Evolutionary conservation across 768 basidiomycete species (phyloP).

Genomic region (Xerocomellus amylosporus): DNA sequence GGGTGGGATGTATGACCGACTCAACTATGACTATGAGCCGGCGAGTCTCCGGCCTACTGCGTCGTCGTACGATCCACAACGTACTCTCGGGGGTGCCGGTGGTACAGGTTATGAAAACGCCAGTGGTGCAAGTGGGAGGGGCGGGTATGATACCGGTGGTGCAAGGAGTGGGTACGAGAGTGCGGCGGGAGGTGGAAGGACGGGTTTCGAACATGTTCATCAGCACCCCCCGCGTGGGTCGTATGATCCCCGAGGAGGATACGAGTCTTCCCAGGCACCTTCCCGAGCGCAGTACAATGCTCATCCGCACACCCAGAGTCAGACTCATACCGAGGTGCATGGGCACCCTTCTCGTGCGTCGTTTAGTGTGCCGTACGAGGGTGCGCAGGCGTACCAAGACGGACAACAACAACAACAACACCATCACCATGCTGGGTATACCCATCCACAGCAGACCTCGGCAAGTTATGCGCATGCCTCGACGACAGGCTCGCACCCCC

Average conservation of each 20-base stretch:
- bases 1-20: slow-evolving; percentile 22
- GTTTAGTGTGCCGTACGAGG: slow-evolving; percentile 26
- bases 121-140: slow-evolving; percentile 16
- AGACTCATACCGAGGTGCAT: slow-evolving; percentile 21
- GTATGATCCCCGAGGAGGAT: slow-evolving; percentile 25
- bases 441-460: slow-evolving; percentile 21
- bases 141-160: slow-evolving; percentile 17
- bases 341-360: slow-evolving; percentile 16
- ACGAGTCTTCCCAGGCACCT: slow-evolving; percentile 25
- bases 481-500: slow-evolving; percentile 22
- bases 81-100: slow-evolving; percentile 7
- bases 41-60: slow-evolving; percentile 13
- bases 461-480: slow-evolving; percentile 18
- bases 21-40: slow-evolving; percentile 21
- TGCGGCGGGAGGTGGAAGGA: slow-evolving; percentile 12
- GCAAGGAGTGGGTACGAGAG: slow-evolving; percentile 23
- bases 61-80: slow-evolving; percentile 23
- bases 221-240: slow-evolving; percentile 28
- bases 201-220: slow-evolving; percentile 25
- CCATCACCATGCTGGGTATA: slow-evolving; percentile 19
- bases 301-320: slow-evolving; percentile 16
- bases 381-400: slow-evolving; percentile 29
- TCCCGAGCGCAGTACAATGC: slow-evolving; percentile 20
- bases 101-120: slow-evolving; percentile 18
- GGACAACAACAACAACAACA: slow-evolving; percentile 22